Percentiles rank a stretch among this genome's conserved stretches.
These are phyloP conservation scores for Botrytis galanthina DNA, from an alignment of 2,329 filamentous ascomycete genomes.

Conservation along the genomic window DNA sequence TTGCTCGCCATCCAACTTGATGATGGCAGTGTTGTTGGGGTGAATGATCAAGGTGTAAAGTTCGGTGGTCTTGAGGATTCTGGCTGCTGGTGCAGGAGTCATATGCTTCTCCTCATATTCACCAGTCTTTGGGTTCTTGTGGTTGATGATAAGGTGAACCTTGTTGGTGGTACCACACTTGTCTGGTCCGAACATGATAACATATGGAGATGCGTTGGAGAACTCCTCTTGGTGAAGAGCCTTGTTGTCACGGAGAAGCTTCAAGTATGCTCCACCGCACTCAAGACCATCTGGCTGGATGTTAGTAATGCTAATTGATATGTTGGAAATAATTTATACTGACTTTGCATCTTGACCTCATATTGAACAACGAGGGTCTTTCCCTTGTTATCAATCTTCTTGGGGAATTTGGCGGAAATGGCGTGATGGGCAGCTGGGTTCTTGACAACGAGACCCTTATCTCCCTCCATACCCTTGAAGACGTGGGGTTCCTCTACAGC, in stretches of 20 bases:
- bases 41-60: slow-evolving; percentile 97
- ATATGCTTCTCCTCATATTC: slow-evolving; percentile 99
- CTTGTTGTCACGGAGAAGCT: slow-evolving; percentile 97
- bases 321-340: slow-evolving; percentile 42
- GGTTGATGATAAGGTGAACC: slow-evolving; percentile 98
- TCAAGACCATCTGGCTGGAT: slow-evolving; percentile 74
- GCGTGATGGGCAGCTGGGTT: slow-evolving; percentile 97
- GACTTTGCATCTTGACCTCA: slow-evolving; percentile 98
- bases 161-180: slow-evolving; percentile 99
- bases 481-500: slow-evolving; percentile 89
- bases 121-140: slow-evolving; percentile 99
- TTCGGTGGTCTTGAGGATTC: slow-evolving; percentile 86
- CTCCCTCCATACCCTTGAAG: slow-evolving; percentile 88
- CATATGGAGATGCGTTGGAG: slow-evolving; percentile 93
- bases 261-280: slow-evolving; percentile 98
- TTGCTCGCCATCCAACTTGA: slow-evolving; percentile 86
- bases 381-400: slow-evolving; percentile 94
- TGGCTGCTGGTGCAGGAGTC: slow-evolving; percentile 75
- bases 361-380: slow-evolving; percentile 98
- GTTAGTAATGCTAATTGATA: slow-evolving; percentile 36
- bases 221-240: slow-evolving; percentile 97
- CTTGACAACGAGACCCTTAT: slow-evolving; percentile 97
- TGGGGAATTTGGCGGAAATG: slow-evolving; percentile 97
- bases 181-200: slow-evolving; percentile 99
- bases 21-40: slow-evolving; percentile 91